A percentile compares a stretch with the other conserved stretches of the same genome.
These are phyloP conservation scores for Pleurotus djamor DNA, from an alignment of 768 basidiomycete species.

Conservation along the genomic window DNA sequence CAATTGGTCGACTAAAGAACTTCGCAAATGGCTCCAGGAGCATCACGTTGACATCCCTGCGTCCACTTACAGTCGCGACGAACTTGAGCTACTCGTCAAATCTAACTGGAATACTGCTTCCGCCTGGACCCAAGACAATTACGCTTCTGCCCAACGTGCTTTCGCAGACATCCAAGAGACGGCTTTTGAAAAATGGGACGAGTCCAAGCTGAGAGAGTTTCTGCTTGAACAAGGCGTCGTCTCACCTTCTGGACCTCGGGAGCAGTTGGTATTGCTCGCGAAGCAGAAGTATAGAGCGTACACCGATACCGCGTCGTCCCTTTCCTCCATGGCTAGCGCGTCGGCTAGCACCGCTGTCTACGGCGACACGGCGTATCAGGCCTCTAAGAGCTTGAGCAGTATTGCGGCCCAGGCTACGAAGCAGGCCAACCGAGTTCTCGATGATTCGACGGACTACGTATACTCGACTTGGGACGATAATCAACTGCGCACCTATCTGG, in stretches of 20 bases:
- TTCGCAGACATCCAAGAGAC: slow-evolving; percentile 59
- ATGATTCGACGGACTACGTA: slow-evolving; percentile 82
- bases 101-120: slow-evolving; percentile 57
- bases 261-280: slow-evolving; percentile 77
- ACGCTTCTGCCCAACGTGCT: slow-evolving; percentile 56
- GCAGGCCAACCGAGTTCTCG: slow-evolving; percentile 47
- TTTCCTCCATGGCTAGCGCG: slow-evolving; percentile 44
- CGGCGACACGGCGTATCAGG: slow-evolving; percentile 35
- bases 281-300: slow-evolving; percentile 67
- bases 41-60: slow-evolving; percentile 58
- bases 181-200: slow-evolving; percentile 82
- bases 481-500: slow-evolving; percentile 67
- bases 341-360: slow-evolving; percentile 52
- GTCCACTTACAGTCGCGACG: slow-evolving; percentile 35
- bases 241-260: slow-evolving; percentile 73
- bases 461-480: slow-evolving; percentile 91
- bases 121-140: slow-evolving; percentile 64
- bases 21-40: slow-evolving; percentile 67
- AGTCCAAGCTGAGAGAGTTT: slow-evolving; percentile 77
- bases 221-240: slow-evolving; percentile 87
- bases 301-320: slow-evolving; percentile 55
- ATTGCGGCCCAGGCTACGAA: slow-evolving; percentile 51
- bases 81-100: slow-evolving; percentile 48
- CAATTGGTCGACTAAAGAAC: slow-evolving; percentile 63
- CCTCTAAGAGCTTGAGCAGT: slow-evolving; percentile 36